Percentiles rank a stretch among this genome's conserved stretches.
These are phyloP conservation scores for Avena atlantica DNA, from an alignment of 176 grass and related monocot genomes.

Conservation along the genomic window DNA sequence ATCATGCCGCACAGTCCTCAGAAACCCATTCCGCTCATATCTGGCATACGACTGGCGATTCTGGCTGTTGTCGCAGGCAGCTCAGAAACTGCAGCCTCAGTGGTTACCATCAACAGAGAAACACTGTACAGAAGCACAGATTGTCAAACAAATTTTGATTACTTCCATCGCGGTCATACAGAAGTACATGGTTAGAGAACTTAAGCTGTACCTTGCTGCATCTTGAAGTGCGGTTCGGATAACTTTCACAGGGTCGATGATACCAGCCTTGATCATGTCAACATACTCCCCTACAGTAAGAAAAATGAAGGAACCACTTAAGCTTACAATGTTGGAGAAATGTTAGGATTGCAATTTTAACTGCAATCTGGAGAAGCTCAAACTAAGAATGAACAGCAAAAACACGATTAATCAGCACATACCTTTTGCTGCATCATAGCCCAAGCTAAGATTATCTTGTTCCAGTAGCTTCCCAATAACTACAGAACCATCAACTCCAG, in stretches of 20 bases:
- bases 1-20: conserved; percentile 30
- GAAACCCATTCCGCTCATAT: conserved; percentile 66
- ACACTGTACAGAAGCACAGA: conserved; percentile 55
- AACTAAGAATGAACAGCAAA: conserved; percentile 13
- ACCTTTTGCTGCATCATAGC: conserved; percentile 96
- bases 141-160: conserved; percentile 7
- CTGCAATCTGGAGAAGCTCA: not conserved
- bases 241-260: conserved; percentile 88
- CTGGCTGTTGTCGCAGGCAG: conserved; percentile 57
- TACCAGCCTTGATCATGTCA: conserved; percentile 94
- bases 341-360: not conserved
- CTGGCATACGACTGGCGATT: conserved; percentile 66
- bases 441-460: conserved; percentile 78
- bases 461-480: conserved; percentile 87
- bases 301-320: conserved; percentile 24
- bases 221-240: conserved; percentile 86
- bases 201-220: conserved; percentile 68
- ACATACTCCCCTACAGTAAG: conserved; percentile 75
- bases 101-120: conserved; percentile 81
- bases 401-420: conserved; percentile 23
- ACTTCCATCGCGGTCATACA: not conserved
- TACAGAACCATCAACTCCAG: conserved; percentile 75
- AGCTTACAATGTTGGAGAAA: conserved; percentile 23
- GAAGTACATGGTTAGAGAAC: not conserved
- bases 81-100: conserved; percentile 78